These are phyloP conservation scores for Monosporozyma unispora DNA, from an alignment of 805 yeast species.

Conservation along the genomic window DNA sequence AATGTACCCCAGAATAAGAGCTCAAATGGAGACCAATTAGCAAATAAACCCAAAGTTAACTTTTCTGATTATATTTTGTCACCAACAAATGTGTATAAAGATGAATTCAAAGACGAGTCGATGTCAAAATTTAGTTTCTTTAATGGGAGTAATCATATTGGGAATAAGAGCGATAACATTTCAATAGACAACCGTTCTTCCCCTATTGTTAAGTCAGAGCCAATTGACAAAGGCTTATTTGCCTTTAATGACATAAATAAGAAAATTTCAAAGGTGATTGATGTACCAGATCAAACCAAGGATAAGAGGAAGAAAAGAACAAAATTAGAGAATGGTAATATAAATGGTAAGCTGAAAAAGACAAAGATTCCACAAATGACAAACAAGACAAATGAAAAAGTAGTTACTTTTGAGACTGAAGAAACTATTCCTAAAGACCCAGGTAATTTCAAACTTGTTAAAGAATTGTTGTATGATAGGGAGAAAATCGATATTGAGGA, in stretches of 20 bases:
- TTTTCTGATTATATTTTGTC: constrained; percentile 1
- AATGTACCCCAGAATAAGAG: background rate
- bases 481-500: background rate
- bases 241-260: background rate
- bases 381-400: background rate
- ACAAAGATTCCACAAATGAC: background rate
- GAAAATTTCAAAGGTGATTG: background rate
- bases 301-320: background rate
- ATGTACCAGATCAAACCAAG: background rate
- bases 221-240: background rate
- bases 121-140: background rate
- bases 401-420: background rate
- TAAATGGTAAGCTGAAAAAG: background rate
- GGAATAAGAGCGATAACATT: background rate
- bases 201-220: background rate
- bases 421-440: background rate
- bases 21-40: background rate
- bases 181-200: background rate
- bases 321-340: background rate
- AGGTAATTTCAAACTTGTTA: background rate
- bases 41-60: background rate
- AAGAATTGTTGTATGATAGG: background rate
- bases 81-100: background rate
- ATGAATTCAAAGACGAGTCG: background rate
- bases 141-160: background rate